phyloP scores from a whole-genome alignment of 306 rosid species.

The Prinsepia uniflora region DNA sequence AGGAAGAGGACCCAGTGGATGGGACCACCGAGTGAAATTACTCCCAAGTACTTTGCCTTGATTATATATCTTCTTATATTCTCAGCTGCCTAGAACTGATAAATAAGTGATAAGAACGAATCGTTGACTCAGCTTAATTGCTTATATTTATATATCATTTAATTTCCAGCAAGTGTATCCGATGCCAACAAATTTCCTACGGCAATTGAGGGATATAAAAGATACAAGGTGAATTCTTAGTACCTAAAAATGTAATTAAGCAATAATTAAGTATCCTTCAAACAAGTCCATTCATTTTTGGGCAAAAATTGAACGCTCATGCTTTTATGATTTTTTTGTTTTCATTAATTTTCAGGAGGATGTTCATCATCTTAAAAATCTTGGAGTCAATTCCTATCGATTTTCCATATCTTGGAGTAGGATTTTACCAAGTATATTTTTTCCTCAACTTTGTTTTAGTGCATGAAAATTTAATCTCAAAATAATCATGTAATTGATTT shows the following conservation, averaged over 20 bases:
- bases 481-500: too few relatives aligned
- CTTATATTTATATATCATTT: neutral
- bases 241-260: neutral
- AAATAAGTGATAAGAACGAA: neutral
- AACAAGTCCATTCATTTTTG: neutral
- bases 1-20: slow-evolving; percentile 10
- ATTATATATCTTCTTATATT: neutral
- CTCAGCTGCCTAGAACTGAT: too few relatives aligned
- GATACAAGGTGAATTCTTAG: slow-evolving; percentile 1
- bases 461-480: too few relatives aligned
- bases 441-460: too few relatives aligned
- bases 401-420: slow-evolving; percentile 41
- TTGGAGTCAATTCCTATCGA: slow-evolving; percentile 30
- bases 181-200: neutral
- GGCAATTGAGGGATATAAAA: slow-evolving; percentile 20
- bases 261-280: too few relatives aligned
- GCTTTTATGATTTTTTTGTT: neutral
- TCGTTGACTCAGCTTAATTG: neutral
- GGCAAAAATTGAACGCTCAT: neutral
- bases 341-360: slow-evolving; percentile 31
- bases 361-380: slow-evolving; percentile 21
- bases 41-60: slow-evolving; percentile 13
- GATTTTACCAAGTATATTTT: slow-evolving; percentile 34
- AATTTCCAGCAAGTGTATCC: too few relatives aligned
- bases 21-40: slow-evolving; percentile 14